Evolutionary conservation across 1,284 basidiomycete genomes (phyloP), one percentile per base, ranked within the genome.

Genomic region (Hemileia vastatrix): DNA sequence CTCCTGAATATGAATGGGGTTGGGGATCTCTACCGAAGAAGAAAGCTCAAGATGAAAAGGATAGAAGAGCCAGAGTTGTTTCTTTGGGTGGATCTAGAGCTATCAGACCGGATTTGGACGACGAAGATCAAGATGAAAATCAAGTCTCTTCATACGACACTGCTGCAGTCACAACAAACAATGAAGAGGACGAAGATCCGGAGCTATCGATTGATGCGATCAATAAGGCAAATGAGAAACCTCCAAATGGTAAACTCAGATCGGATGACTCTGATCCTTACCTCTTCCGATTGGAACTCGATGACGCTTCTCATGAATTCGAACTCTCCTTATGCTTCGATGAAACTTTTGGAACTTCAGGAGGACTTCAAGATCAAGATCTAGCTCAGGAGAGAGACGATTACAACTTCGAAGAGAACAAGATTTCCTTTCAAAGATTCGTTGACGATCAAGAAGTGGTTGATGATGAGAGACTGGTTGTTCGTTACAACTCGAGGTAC

Each of bases 361-460:
- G 71, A 70, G 2, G 60, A 60, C 24, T 68, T 67, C 47, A 48
- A 67, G 50, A 19, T 21, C n/a, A 24, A 47, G 48, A 51, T n/a
- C n/a, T 52, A 15, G 31, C 23, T 32, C 9, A 9, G 48, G 45
- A 8, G 4, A 21, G 43, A 4, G 71, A 76, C 56, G 70, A 72
- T 4, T 67, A 72, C 2, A 66, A 67, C 0, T 81, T 81, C 61
- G 57, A 72, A 24, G 71, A 73, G 18, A 73, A 76, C 11, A 74
- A 79, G 9, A 68, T 82, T 18, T 76, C 79, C 8, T 81, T 78
- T 68, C 75, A 77, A 65, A 73, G 73, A 13, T 82, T 82, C 68
- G 75, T 80, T 50, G 76, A 78, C 62, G 77, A 80, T 55, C 72
- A 76, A 1, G 70, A 74, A 2, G 68, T 81, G n/a, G 76, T 80